phyloP scores from a whole-genome alignment of 129 eudicot genomes.

The Sambucus nigra region DNA sequence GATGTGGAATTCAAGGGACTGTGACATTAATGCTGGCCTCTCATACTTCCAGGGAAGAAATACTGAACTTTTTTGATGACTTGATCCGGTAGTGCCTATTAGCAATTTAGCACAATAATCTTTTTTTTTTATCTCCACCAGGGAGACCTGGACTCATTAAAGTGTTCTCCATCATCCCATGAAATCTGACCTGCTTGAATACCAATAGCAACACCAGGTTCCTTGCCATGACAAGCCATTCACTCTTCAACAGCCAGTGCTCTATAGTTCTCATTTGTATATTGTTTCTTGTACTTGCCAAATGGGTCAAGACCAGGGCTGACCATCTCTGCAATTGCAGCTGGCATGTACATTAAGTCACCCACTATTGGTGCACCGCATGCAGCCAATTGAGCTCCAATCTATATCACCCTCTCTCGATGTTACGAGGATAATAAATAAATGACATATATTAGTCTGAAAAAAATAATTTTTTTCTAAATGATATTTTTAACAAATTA shows the following conservation, averaged over 20 bases:
- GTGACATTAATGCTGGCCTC: background rate
- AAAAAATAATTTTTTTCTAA: too few species aligned
- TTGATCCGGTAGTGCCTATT: background rate
- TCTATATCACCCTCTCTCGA: slow-evolving; percentile 31
- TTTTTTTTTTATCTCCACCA: slow-evolving; percentile 71
- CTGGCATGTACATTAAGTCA: slow-evolving; percentile 89
- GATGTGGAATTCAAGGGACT: background rate
- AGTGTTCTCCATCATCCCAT: slow-evolving; percentile 74
- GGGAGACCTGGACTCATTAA: slow-evolving; percentile 71
- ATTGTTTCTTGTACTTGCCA: slow-evolving; percentile 36
- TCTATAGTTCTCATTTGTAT: slow-evolving; percentile 38
- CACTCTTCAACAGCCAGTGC: slow-evolving; percentile 54
- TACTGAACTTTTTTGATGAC: background rate
- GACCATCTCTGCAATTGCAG: slow-evolving; percentile 49
- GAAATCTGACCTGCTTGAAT: slow-evolving; percentile 92
- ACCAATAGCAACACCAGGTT: slow-evolving; percentile 71
- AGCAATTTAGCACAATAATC: background rate
- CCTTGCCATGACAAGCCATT: slow-evolving; percentile 78
- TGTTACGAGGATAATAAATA: too few species aligned
- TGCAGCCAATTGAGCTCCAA: slow-evolving; percentile 89
- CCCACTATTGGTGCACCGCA: slow-evolving; percentile 92
- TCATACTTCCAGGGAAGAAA: background rate
- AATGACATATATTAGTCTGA: too few species aligned
- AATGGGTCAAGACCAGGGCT: slow-evolving; percentile 60
- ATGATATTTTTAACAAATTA: background rate